A percentile compares a stretch with the other conserved stretches of the same genome.
phyloP scores from a whole-genome alignment of 2,329 filamentous ascomycete species.

The Ophiostoma ulmi region DNA sequence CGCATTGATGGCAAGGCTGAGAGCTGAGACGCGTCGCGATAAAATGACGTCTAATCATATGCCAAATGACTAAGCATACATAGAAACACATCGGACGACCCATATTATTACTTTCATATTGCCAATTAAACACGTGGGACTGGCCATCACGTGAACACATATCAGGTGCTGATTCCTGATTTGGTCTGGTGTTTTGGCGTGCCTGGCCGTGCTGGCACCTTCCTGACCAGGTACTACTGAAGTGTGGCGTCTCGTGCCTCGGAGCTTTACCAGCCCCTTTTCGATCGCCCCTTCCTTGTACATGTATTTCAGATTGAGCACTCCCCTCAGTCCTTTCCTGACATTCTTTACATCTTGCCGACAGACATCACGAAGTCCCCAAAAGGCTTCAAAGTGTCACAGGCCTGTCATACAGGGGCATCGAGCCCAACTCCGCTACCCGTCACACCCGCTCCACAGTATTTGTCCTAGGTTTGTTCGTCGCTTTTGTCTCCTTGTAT shows the following conservation, averaged over 20 bases:
- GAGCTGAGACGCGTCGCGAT: slow-evolving; percentile 20
- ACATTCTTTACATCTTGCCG: neutral
- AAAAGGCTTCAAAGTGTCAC: slow-evolving; percentile 9
- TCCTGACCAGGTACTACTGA: neutral
- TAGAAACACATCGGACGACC: neutral
- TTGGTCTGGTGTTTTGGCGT: slow-evolving; percentile 13
- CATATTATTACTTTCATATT: neutral
- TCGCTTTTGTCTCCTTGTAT: slow-evolving; percentile 14
- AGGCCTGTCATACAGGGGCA: neutral
- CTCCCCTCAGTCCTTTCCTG: neutral
- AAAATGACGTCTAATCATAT: neutral
- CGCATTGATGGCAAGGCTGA: slow-evolving; percentile 11
- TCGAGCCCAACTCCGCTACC: neutral
- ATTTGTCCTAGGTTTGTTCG: neutral
- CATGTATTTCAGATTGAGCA: neutral
- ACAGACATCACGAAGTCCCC: slow-evolving; percentile 16
- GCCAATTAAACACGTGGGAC: neutral
- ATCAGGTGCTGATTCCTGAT: neutral
- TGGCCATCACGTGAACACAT: neutral
- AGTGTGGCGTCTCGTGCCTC: neutral
- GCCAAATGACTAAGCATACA: neutral
- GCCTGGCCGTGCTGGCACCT: slow-evolving; percentile 16
- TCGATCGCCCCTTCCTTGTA: neutral
- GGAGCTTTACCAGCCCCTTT: neutral
- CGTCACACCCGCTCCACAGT: neutral